These are phyloP conservation scores for Eutrema japonicum DNA, from an alignment of 345 rosid species.

Conservation along the genomic window DNA sequence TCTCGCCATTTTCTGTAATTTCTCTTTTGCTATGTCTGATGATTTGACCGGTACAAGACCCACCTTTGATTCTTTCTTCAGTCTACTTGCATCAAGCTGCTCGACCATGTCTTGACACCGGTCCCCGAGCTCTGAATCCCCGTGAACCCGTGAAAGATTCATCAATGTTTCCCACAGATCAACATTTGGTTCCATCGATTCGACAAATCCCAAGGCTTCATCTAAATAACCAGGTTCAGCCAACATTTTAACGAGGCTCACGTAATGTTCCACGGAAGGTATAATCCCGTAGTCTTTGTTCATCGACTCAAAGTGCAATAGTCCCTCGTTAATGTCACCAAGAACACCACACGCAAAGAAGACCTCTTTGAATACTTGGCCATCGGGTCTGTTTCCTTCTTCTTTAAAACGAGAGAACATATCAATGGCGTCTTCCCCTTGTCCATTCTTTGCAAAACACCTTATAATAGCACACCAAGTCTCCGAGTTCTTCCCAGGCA, in stretches of 20 bases:
- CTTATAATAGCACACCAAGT: constrained; percentile 72
- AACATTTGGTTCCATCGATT: constrained; percentile 56
- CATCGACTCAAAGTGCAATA: constrained; percentile 78
- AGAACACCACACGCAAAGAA: constrained; percentile 65
- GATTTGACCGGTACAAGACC: constrained; percentile 64
- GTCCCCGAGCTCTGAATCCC: constrained; percentile 71
- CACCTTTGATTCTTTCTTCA: constrained; percentile 63
- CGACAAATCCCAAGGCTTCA: constrained; percentile 73
- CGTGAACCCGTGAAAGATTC: constrained; percentile 73
- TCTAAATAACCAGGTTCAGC: constrained; percentile 67
- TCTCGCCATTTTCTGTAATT: constrained; percentile 47
- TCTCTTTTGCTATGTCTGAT: constrained; percentile 52
- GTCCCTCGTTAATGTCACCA: constrained; percentile 72
- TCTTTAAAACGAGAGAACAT: constrained; percentile 63
- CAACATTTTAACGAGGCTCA: constrained; percentile 64
- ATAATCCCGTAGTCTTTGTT: constrained; percentile 57
- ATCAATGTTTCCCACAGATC: constrained; percentile 78
- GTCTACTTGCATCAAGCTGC: constrained; percentile 56
- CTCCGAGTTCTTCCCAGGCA: constrained; percentile 55
- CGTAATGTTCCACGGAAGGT: constrained; percentile 68
- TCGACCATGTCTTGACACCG: constrained; percentile 65
- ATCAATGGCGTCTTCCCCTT: constrained; percentile 77
- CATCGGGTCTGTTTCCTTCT: constrained; percentile 62
- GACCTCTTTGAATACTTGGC: constrained; percentile 61
- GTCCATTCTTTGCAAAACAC: constrained; percentile 66